Percentiles rank a stretch among this genome's conserved stretches.
Evolutionary conservation across 2,329 filamentous ascomycete species (phyloP).

Genomic region (Aspergillus fijiensis): DNA sequence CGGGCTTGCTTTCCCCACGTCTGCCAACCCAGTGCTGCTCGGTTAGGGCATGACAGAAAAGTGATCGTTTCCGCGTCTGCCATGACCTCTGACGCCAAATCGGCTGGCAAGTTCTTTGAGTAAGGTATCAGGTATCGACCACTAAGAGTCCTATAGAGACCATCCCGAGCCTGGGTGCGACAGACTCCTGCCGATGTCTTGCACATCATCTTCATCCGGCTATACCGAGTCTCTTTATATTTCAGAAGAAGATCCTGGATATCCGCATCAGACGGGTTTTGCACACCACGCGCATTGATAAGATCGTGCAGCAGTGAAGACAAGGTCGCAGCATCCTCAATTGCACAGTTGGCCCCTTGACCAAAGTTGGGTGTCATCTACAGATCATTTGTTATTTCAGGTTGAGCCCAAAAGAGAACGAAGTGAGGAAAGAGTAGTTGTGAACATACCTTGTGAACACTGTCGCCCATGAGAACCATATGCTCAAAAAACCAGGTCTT

Average conservation of each 20-base stretch:
- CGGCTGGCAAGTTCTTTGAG: conserved; percentile 13
- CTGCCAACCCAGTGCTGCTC: conserved; percentile 14
- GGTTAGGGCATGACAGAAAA: conserved; percentile 17
- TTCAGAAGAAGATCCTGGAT: conserved; percentile 6
- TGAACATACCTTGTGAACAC: conserved; percentile 26
- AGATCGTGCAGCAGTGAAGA: conserved; percentile 30
- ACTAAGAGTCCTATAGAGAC: conserved; percentile 17
- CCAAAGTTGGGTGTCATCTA: conserved; percentile 39
- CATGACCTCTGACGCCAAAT: conserved; percentile 19
- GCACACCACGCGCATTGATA: background rate
- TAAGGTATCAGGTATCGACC: conserved; percentile 23
- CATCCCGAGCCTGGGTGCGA: conserved; percentile 23
- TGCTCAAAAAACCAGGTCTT: conserved; percentile 26
- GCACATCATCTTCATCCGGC: conserved; percentile 18
- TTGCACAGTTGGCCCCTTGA: conserved; percentile 45
- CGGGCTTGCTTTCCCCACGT: conserved; percentile 4
- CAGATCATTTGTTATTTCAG: background rate
- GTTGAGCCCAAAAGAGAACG: background rate
- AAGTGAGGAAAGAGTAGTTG: background rate
- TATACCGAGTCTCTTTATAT: conserved; percentile 15
- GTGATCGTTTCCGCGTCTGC: conserved; percentile 14
- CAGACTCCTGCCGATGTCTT: conserved; percentile 12
- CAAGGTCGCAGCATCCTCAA: conserved; percentile 41
- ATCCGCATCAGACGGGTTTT: conserved; percentile 2
- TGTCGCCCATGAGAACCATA: conserved; percentile 28